Conservation (phyloP, 1,139 yeast genomes). For the Blastobotrys serpentis region DNA sequence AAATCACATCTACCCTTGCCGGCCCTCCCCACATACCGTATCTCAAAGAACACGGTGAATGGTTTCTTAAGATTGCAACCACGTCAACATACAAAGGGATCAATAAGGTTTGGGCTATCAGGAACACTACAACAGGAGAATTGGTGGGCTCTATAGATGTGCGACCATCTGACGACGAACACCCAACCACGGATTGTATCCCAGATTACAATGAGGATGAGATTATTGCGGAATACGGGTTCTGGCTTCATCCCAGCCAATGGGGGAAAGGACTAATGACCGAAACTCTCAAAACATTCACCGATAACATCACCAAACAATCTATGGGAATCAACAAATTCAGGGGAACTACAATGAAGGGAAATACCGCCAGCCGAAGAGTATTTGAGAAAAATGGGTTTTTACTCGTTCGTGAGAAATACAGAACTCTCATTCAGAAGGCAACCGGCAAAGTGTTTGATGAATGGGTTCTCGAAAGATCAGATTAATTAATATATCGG, state of each 20-base stretch:
- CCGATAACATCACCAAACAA: slow-evolving; percentile 23
- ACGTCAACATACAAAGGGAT: neutral
- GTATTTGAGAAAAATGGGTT: slow-evolving; percentile 26
- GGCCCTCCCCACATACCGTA: slow-evolving; percentile 23
- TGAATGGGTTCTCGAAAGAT: slow-evolving; percentile 8
- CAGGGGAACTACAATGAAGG: slow-evolving; percentile 23
- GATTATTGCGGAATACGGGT: slow-evolving; percentile 23
- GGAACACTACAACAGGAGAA: slow-evolving; percentile 17
- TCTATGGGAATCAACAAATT: slow-evolving; percentile 18
- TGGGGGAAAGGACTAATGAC: slow-evolving; percentile 25
- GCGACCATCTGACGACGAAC: slow-evolving; percentile 17
- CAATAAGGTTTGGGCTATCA: slow-evolving; percentile 21
- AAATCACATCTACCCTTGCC: slow-evolving; percentile 21
- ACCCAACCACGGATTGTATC: slow-evolving; percentile 9
- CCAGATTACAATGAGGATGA: slow-evolving; percentile 8
- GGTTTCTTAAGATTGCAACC: slow-evolving; percentile 13
- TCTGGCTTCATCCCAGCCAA: slow-evolving; percentile 26
- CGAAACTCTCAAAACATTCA: slow-evolving; percentile 19
- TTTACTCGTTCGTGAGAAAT: neutral
- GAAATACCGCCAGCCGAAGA: slow-evolving; percentile 24
- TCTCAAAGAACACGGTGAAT: slow-evolving; percentile 20
- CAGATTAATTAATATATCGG: neutral
- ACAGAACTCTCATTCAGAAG: neutral
- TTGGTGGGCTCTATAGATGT: slow-evolving; percentile 22
- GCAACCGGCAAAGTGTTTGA: slow-evolving; percentile 6